A percentile compares a stretch with the other conserved stretches of the same genome.
phyloP scores from a whole-genome alignment of 371 early-diverging fungal genomes.

The Nematocida sp. region DNA sequence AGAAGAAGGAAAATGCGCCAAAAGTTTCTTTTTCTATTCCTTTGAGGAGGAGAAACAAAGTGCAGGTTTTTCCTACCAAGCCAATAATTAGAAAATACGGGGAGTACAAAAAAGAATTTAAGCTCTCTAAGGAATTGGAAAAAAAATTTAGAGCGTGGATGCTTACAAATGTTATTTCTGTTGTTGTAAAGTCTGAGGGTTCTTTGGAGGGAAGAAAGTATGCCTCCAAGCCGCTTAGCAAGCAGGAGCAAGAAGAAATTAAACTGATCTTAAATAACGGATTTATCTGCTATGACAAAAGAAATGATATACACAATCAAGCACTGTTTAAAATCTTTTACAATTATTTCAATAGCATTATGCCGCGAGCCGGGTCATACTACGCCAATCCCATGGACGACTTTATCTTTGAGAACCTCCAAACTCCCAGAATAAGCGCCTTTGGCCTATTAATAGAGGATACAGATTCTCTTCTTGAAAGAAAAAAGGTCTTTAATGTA shows the following conservation, averaged over 20 bases:
- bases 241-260: conserved; percentile 27
- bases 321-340: conserved; percentile 42
- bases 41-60: conserved; percentile 27
- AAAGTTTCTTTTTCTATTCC: too few species aligned
- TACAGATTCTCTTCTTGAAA: conserved; percentile 44
- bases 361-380: conserved; percentile 30
- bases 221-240: background rate
- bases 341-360: conserved; percentile 43
- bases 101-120: conserved; percentile 25
- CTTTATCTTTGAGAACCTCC: conserved; percentile 47
- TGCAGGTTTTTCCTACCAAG: conserved; percentile 4
- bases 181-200: background rate
- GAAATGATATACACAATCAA: conserved; percentile 26
- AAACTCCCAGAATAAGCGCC: conserved; percentile 30
- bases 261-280: conserved; percentile 29
- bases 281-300: conserved; percentile 52
- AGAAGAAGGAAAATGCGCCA: conserved; percentile 7
- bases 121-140: conserved; percentile 39
- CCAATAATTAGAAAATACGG: conserved; percentile 39
- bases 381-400: conserved; percentile 55
- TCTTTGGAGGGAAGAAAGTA: background rate
- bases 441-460: conserved; percentile 51
- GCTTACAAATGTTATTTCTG: conserved; percentile 9
- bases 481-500: conserved; percentile 47
- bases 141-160: conserved; percentile 40